phyloP scores from a whole-genome alignment of 2,329 filamentous ascomycete genomes.

The Penicillium sp. region DNA sequence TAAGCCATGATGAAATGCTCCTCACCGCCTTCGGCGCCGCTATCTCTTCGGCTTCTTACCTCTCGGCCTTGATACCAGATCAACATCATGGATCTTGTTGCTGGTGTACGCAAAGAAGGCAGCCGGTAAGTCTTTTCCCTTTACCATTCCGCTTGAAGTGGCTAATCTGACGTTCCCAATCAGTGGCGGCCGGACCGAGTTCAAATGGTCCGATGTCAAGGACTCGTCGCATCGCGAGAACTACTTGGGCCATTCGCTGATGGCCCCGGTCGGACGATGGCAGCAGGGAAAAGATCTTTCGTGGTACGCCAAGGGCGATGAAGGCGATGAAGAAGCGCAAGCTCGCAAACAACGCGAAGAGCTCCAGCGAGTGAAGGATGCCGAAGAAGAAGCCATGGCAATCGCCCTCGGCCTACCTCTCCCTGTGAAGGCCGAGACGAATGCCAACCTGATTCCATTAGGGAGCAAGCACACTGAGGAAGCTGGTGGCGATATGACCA shows the following conservation, averaged over 20 bases:
- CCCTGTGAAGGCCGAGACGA: conserved; percentile 59
- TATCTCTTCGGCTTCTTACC: neutral
- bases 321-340: conserved; percentile 48
- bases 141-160: neutral
- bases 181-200: conserved; percentile 83
- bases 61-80: neutral
- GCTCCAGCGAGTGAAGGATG: conserved; percentile 78
- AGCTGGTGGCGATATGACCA: conserved; percentile 27
- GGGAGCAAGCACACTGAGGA: conserved; percentile 53
- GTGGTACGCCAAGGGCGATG: conserved; percentile 64
- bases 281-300: conserved; percentile 70
- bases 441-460: conserved; percentile 63
- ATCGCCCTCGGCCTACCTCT: conserved; percentile 76
- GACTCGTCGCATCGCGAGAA: conserved; percentile 84
- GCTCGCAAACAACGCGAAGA: conserved; percentile 65
- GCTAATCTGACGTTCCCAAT: conserved; percentile 7
- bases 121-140: conserved; percentile 54
- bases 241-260: conserved; percentile 84
- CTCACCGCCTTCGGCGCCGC: conserved; percentile 7
- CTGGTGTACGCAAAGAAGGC: conserved; percentile 86
- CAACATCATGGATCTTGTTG: conserved; percentile 79
- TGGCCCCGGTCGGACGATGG: conserved; percentile 90
- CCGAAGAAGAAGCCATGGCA: conserved; percentile 87
- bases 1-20: conserved; percentile 15
- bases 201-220: conserved; percentile 95